Evolutionary conservation across 129 eudicot genomes (phyloP), one percentile per base, ranked within the genome.

Genomic region (Flaveria brownii): DNA sequence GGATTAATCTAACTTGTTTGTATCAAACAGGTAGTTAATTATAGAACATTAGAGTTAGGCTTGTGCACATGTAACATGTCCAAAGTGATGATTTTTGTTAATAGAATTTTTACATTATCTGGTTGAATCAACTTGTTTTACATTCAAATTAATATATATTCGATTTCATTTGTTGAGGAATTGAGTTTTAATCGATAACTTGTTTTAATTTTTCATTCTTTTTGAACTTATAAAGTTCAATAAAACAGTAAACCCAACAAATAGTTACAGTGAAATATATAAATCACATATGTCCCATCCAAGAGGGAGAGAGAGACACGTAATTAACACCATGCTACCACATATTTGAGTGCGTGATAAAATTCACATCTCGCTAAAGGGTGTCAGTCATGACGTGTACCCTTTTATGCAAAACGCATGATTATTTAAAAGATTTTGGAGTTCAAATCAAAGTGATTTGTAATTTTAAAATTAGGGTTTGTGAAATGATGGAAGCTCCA

Each of bases 31-130:
- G 82, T 49, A 71, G 73, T 79, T 66, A 51, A 72, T 79, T 18
- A 79, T 79, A 49, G 71, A 59, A 16, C 68, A 71, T 71, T 72
- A 72, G 72, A 71, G 75, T 80, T 80, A 73, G 83, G 83, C 79
- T 80, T 66, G 30, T 55, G 79, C 79, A 80, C 83, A 80, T 80
- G 83, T 73, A 43, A 52, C 20, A 73, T 64, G 79, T 65, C 68
- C 74, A 17, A 45, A 52, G 47, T 51, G 64, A 51, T 51, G 57
- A 23, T 3, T 39, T 22, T 2, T 67, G 67, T 5, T 41, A 10
- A 67, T 51, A 55, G 57, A 25, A 4, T 18, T 17, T 76, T 63
- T 76, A 76, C 41, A 50, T 61, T 59, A 23, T 75, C 2, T 36
- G 15, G 10, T 64, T 61, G 9, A 63, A 63, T 73, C 13, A 41